These are phyloP conservation scores for Microdochium nivale DNA, from an alignment of 2,329 filamentous ascomycete genomes.

Conservation along the genomic window DNA sequence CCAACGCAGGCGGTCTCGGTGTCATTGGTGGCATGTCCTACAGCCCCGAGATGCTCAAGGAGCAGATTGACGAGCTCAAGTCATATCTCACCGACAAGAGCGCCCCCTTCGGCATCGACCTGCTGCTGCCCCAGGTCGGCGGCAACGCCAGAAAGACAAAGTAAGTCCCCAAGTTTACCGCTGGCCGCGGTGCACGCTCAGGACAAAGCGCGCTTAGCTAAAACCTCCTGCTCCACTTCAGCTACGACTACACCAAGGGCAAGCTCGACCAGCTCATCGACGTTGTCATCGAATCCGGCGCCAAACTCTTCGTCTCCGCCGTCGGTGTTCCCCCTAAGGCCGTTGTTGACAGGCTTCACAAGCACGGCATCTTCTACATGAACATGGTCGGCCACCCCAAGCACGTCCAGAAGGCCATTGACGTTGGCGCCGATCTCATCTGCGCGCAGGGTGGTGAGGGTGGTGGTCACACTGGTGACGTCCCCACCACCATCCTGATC, in stretches of 20 bases:
- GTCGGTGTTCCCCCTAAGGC: slow-evolving; percentile 86
- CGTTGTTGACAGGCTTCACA: slow-evolving; percentile 86
- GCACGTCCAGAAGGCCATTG: slow-evolving; percentile 70
- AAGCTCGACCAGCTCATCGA: slow-evolving; percentile 87
- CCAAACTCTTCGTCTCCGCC: slow-evolving; percentile 91
- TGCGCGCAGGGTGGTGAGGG: slow-evolving; percentile 95
- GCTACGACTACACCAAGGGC: slow-evolving; percentile 99
- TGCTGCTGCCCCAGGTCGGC: slow-evolving; percentile 23
- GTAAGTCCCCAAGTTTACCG: slow-evolving; percentile 25
- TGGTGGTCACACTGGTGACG: slow-evolving; percentile 86
- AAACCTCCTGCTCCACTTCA: slow-evolving; percentile 27
- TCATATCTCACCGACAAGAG: slow-evolving; percentile 76
- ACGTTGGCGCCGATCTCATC: slow-evolving; percentile 77
- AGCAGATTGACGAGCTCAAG: slow-evolving; percentile 91
- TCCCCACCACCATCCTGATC: slow-evolving; percentile 82
- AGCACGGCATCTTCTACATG: slow-evolving; percentile 87
- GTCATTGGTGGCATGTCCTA: slow-evolving; percentile 91
- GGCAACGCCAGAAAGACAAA: slow-evolving; percentile 22
- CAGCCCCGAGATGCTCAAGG: slow-evolving; percentile 88
- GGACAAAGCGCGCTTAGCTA: slow-evolving; percentile 1
- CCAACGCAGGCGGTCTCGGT: slow-evolving; percentile 89
- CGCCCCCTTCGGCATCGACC: slow-evolving; percentile 37
- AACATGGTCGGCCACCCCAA: slow-evolving; percentile 99
- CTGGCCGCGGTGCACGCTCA: background rate
- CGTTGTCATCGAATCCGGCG: slow-evolving; percentile 86